Percentiles rank a stretch among this genome's conserved stretches.
Conservation (phyloP, 768 basidiomycete species). For the Grammothele lineata region DNA sequence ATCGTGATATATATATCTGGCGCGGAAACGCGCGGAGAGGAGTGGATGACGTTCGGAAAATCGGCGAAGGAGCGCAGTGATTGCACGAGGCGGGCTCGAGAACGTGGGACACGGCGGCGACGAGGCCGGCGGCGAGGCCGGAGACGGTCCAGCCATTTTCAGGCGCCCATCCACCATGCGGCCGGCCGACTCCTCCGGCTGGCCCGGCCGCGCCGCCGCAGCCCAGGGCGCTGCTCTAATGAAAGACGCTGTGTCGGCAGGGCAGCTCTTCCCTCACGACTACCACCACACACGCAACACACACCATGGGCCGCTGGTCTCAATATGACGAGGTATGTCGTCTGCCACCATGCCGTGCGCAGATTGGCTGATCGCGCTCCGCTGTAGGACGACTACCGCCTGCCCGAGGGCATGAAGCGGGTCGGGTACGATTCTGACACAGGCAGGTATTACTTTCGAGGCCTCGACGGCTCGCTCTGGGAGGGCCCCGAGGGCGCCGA, state of each 20-base stretch:
- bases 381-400: constrained; percentile 47
- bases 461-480: constrained; percentile 47
- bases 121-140: too few relatives aligned
- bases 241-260: too few relatives aligned
- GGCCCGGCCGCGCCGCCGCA: too few relatives aligned
- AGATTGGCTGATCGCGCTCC: background rate
- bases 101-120: too few relatives aligned
- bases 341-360: background rate
- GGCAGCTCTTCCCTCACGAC: constrained; percentile 5
- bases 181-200: too few relatives aligned
- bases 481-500: constrained; percentile 58
- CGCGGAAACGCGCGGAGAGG: background rate
- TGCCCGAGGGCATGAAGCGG: constrained; percentile 52
- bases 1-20: constrained; percentile 9
- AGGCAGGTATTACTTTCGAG: constrained; percentile 61
- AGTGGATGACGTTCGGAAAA: constrained; percentile 4
- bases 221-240: too few relatives aligned
- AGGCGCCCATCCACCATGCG: too few relatives aligned
- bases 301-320: constrained; percentile 33
- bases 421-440: constrained; percentile 76
- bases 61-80: too few relatives aligned
- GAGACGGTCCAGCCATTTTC: too few relatives aligned
- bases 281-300: constrained; percentile 1
- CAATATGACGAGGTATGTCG: constrained; percentile 32
- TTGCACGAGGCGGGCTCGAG: too few relatives aligned